These are phyloP conservation scores for Thalassia testudinum DNA, from an alignment of 116 monocot genomes.

Conservation along the genomic window DNA sequence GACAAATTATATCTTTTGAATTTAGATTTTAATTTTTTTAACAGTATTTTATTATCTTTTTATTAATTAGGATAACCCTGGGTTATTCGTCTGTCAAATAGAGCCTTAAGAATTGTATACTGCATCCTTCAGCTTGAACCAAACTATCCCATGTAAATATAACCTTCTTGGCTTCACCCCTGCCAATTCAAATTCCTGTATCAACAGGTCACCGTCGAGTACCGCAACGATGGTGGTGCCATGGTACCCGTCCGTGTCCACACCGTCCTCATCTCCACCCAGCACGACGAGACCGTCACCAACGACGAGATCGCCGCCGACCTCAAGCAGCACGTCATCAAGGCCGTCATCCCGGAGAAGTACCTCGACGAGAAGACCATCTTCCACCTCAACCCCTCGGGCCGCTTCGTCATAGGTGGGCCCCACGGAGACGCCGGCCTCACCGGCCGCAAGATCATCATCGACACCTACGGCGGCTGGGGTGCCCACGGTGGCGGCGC, in stretches of 20 bases:
- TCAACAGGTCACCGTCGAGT: conserved; percentile 60
- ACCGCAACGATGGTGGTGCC: conserved; percentile 37
- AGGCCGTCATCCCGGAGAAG: conserved; percentile 28
- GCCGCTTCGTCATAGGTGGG: conserved; percentile 35
- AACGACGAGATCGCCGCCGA: conserved; percentile 64
- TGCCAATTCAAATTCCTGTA: too few species aligned
- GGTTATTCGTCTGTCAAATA: too few species aligned
- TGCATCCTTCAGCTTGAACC: too few species aligned
- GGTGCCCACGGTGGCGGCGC: conserved; percentile 67
- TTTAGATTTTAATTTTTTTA: too few species aligned
- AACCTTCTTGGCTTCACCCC: too few species aligned
- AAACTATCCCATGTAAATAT: too few species aligned
- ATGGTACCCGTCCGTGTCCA: conserved; percentile 60
- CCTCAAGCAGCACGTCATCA: conserved; percentile 23
- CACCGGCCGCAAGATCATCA: conserved; percentile 51
- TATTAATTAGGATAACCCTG: too few species aligned
- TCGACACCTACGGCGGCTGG: conserved; percentile 28
- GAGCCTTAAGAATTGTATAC: too few species aligned
- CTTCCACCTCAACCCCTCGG: conserved; percentile 32
- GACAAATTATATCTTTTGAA: too few species aligned
- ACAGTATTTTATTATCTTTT: too few species aligned
- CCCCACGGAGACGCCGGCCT: conserved; percentile 71
- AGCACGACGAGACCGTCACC: conserved; percentile 69
- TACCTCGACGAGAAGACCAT: conserved; percentile 73
- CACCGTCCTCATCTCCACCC: conserved; percentile 74